A percentile compares a stretch with the other conserved stretches of the same genome.
Conservation (phyloP, 2,329 filamentous ascomycete genomes). For the Hyphodiscus sp. region DNA sequence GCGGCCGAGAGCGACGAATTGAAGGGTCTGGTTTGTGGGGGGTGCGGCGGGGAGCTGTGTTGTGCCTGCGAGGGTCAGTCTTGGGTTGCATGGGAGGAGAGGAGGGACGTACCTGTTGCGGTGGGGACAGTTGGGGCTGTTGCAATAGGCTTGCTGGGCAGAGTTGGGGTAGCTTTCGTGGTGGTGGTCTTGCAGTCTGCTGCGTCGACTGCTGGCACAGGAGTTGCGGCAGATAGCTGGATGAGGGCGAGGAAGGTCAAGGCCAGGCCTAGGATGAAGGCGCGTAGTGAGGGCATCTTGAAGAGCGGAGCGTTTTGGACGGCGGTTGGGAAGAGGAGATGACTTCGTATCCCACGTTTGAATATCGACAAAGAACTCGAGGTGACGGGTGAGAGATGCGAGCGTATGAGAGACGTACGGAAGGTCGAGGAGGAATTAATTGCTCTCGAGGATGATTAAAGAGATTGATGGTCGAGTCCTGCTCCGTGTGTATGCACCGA, state of each 20-base stretch:
- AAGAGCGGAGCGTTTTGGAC: neutral
- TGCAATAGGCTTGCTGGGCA: neutral
- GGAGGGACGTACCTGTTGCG: neutral
- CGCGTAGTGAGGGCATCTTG: neutral
- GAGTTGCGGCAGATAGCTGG: neutral
- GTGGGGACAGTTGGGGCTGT: slow-evolving; percentile 3
- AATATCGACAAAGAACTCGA: neutral
- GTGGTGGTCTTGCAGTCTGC: neutral
- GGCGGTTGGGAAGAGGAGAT: neutral
- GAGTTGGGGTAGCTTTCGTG: too few species aligned
- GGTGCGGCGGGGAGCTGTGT: slow-evolving; percentile 16
- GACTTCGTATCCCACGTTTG: neutral
- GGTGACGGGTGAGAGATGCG: neutral
- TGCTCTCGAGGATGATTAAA: neutral
- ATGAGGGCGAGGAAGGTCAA: neutral
- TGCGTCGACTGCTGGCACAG: neutral
- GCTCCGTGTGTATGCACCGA: neutral
- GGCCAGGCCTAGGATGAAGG: neutral
- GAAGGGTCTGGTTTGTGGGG: slow-evolving; percentile 20
- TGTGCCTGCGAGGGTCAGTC: slow-evolving; percentile 11
- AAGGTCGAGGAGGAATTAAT: neutral
- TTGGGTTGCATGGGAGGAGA: neutral
- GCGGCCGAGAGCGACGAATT: slow-evolving; percentile 26
- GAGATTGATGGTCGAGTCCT: neutral
- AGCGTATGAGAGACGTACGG: neutral